Conservation (phyloP, 345 rosid genomes). For the Angophora floribunda region DNA sequence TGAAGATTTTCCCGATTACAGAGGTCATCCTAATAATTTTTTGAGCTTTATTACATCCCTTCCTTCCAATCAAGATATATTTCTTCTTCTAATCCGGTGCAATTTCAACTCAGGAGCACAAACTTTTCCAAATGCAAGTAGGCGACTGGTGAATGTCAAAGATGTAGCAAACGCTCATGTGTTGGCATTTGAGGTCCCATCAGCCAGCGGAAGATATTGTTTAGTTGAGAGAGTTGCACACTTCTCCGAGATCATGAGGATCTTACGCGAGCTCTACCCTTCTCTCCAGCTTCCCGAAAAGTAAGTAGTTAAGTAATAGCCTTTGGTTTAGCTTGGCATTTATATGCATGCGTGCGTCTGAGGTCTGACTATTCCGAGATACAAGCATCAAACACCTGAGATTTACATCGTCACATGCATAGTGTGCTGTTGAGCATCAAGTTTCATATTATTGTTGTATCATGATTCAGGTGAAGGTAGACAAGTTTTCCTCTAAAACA, state of each 20-base stretch:
- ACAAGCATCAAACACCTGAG: not conserved
- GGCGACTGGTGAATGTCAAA: conserved; percentile 56
- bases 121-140: conserved; percentile 52
- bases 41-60: not conserved
- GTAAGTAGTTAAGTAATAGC: conserved; percentile 16
- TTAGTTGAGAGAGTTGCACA: conserved; percentile 74
- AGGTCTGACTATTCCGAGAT: not conserved
- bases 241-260: conserved; percentile 59
- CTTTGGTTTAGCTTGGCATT: not conserved
- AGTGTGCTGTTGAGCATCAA: not conserved
- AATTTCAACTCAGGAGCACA: conserved; percentile 44
- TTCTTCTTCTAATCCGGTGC: not conserved
- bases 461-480: not conserved
- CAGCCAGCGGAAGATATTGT: conserved; percentile 77
- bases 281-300: conserved; percentile 55
- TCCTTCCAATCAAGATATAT: not conserved
- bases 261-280: conserved; percentile 53
- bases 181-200: conserved; percentile 72
- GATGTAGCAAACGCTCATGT: conserved; percentile 87
- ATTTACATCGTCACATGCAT: not conserved
- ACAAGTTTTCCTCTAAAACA: not conserved
- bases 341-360: not conserved
- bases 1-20: not conserved
- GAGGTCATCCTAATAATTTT: not conserved
- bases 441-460: not conserved